phyloP scores from a whole-genome alignment of 2,329 filamentous ascomycete species.

The Apiospora hydei region DNA sequence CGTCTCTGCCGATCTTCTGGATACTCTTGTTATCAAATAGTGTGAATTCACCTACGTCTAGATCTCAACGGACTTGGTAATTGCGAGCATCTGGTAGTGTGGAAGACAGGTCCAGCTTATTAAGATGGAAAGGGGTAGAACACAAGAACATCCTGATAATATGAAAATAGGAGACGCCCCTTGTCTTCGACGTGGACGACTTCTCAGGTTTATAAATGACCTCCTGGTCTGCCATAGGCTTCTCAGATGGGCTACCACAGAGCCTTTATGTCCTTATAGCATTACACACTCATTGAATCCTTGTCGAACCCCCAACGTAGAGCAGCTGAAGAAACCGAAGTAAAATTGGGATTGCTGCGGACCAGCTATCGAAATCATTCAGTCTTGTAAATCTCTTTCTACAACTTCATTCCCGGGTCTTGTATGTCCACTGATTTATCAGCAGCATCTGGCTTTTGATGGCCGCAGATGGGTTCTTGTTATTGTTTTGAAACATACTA shows the following conservation, averaged over 20 bases:
- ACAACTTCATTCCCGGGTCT: not conserved
- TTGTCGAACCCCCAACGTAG: not conserved
- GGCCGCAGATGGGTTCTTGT: not conserved
- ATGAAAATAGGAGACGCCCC: not conserved
- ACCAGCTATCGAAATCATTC: not conserved
- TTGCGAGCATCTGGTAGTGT: not conserved
- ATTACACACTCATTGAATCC: not conserved
- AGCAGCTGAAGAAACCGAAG: not conserved
- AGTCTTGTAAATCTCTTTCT: not conserved
- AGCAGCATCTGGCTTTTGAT: not conserved
- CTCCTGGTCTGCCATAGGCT: not conserved
- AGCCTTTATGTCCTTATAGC: too few relatives aligned
- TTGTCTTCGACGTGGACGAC: not conserved
- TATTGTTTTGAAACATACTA: not conserved
- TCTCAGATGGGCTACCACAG: not conserved
- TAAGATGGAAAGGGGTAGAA: not conserved
- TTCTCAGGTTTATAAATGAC: not conserved
- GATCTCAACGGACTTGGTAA: too few relatives aligned
- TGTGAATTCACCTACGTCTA: not conserved
- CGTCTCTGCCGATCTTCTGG: not conserved
- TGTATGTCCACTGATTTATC: not conserved
- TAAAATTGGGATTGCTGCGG: not conserved
- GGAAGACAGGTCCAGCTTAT: not conserved
- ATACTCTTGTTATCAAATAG: not conserved
- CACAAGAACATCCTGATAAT: not conserved